These are phyloP conservation scores for Biancaea sappan DNA, from an alignment of 306 rosid genomes.

Conservation along the genomic window DNA sequence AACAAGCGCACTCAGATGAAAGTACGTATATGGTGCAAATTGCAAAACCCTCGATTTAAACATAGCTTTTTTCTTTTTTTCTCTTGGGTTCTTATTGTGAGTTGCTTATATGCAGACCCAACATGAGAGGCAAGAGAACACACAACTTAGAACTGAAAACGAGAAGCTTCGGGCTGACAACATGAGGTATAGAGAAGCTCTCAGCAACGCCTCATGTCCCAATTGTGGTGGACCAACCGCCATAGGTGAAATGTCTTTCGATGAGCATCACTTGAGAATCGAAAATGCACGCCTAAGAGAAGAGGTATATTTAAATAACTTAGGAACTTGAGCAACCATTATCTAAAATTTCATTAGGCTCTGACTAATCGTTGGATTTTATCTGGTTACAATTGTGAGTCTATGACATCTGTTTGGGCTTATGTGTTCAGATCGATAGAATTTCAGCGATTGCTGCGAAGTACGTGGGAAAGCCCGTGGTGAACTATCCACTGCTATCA, in stretches of 20 bases:
- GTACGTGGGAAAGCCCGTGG: conserved; percentile 89
- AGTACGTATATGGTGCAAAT: conserved; percentile 51
- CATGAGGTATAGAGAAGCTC: conserved; percentile 93
- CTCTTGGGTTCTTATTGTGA: no score
- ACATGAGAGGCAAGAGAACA: conserved; percentile 91
- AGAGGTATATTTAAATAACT: conserved; percentile 58
- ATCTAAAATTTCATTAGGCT: no score
- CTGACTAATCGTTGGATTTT: no score
- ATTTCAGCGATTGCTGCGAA: conserved; percentile 93
- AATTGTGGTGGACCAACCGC: conserved; percentile 98
- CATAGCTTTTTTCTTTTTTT: no score
- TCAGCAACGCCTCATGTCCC: conserved; percentile 93
- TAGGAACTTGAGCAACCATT: not conserved
- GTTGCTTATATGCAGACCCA: conserved; percentile 61
- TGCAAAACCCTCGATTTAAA: no score
- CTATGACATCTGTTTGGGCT: not conserved
- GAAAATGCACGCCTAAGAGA: conserved; percentile 90
- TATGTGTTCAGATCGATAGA: conserved; percentile 67
- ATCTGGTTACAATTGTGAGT: not conserved
- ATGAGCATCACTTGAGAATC: conserved; percentile 88
- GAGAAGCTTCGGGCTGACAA: conserved; percentile 88
- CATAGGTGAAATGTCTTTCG: conserved; percentile 95
- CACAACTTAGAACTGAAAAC: conserved; percentile 73
- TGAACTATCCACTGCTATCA: conserved; percentile 74
- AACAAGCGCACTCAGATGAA: conserved; percentile 99